Base-by-base conservation (phyloP, 768 basidiomycete genomes). In the Jaapia argillacea region DNA sequence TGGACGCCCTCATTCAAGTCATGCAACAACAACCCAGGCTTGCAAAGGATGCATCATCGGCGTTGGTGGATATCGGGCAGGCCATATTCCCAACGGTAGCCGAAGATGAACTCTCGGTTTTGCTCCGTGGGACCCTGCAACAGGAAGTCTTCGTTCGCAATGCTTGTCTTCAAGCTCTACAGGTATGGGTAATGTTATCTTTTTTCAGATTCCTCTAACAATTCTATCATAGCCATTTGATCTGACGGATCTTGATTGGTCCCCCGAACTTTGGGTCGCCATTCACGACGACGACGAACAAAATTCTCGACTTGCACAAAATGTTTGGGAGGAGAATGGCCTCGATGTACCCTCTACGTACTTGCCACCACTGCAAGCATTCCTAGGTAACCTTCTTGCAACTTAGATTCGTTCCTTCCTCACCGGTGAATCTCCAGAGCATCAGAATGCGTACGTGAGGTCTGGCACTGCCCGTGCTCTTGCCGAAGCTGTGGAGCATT, bases 261-360 rank as follows among this genome's bases (percentile, higher is more conserved):
- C 85, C 2, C 77, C 85, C 0, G 81, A 87, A 56, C 60, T 99
- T 1, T 88, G 89, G 80, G 71, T 97, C 28, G 85, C 85, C 3
- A 81, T 75, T 42, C 90, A 97, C 51, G 96, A 98, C 46, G 80
- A 78, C 42, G 83, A 85, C 48, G 89, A 91, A 53, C 89, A 93
- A 54, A 97, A 93, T 51, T 79, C 79, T 0, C 70, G 83, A 40
- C 65, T 97, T 31, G 92, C 93, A 13, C 65, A 66, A 20, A 78
- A 81, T 48, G 63, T 88, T 6, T 98, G 93, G 93, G 94, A 96
- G 43, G 96, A 97, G 49, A 98, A 98, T 49, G 93, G 89, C 3
- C 60, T 97, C 27, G 90, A 96, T 53, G 77, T 93, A 6, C 77
- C 85, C 0, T 87, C 90, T 49, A 59, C 59, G 4, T 78, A 78